phyloP scores from a whole-genome alignment of 2,329 filamentous ascomycete species.

The Salinomyces thailandicus region DNA sequence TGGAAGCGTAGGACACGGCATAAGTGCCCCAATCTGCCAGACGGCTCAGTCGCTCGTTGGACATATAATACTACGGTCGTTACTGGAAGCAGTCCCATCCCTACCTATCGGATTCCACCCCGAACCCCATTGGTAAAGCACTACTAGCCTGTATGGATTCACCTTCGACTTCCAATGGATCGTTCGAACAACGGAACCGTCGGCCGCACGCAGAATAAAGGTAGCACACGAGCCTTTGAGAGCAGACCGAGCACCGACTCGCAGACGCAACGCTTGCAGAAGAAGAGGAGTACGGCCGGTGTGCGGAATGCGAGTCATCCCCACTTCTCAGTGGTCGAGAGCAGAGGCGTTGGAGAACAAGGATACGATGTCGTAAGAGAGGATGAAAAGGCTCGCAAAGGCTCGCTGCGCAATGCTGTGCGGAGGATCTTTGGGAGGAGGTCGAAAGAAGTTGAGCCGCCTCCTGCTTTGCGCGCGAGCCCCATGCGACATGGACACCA shows the following conservation, averaged over 20 bases:
- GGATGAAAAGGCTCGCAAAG: slow-evolving; percentile 18
- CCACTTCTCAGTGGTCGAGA: neutral
- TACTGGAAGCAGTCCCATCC: neutral
- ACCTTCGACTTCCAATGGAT: slow-evolving; percentile 15
- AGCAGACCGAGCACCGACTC: slow-evolving; percentile 12
- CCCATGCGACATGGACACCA: slow-evolving; percentile 24
- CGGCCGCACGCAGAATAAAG: slow-evolving; percentile 8
- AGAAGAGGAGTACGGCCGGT: slow-evolving; percentile 15
- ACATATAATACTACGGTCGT: neutral
- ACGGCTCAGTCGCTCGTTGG: slow-evolving; percentile 2
- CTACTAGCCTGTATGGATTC: slow-evolving; percentile 18
- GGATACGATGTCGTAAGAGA: slow-evolving; percentile 1
- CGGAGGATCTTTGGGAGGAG: slow-evolving; percentile 28
- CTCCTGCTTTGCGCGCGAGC: slow-evolving; percentile 1
- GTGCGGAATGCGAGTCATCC: slow-evolving; percentile 14
- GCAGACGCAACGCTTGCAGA: slow-evolving; percentile 12
- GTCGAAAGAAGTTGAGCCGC: slow-evolving; percentile 16
- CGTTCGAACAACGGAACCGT: slow-evolving; percentile 12
- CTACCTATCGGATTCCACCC: neutral
- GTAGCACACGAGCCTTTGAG: slow-evolving; percentile 6
- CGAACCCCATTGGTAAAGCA: neutral
- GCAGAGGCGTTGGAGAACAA: neutral
- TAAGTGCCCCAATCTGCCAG: too few relatives aligned
- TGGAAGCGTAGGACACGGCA: too few relatives aligned
- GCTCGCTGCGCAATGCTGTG: slow-evolving; percentile 27